phyloP scores from a whole-genome alignment of 2,329 filamentous ascomycete genomes.

The Emergomyces pasteurianus region DNA sequence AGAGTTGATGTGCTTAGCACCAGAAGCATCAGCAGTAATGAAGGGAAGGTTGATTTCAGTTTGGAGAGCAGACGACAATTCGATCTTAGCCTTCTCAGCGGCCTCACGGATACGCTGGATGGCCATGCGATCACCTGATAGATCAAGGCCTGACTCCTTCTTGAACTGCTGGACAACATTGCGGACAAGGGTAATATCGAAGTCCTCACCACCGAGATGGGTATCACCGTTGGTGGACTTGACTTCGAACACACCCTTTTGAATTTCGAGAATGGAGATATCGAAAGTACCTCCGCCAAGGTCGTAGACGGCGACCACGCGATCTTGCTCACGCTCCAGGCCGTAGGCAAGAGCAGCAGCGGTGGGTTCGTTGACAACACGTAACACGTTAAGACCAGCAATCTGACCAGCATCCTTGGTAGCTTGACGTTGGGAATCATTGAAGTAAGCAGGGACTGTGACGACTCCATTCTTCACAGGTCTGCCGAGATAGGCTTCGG shows the following conservation, averaged over 20 bases:
- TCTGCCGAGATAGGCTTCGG: conserved; percentile 84
- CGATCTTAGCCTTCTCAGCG: conserved; percentile 98
- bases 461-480: conserved; percentile 91
- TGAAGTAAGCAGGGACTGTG: conserved; percentile 96
- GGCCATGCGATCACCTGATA: conserved; percentile 88
- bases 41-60: conserved; percentile 98
- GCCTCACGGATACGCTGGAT: conserved; percentile 98
- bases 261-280: conserved; percentile 95
- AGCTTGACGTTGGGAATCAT: conserved; percentile 93
- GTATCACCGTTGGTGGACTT: conserved; percentile 99
- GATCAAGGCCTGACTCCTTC: conserved; percentile 84
- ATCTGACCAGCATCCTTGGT: conserved; percentile 98
- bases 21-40: conserved; percentile 91
- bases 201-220: conserved; percentile 95
- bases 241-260: conserved; percentile 96
- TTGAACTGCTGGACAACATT: conserved; percentile 93
- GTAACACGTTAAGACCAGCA: conserved; percentile 86
- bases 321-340: conserved; percentile 86
- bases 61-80: conserved; percentile 86
- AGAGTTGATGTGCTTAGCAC: conserved; percentile 95
- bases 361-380: conserved; percentile 96
- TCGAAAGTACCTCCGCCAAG: conserved; percentile 97
- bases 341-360: conserved; percentile 92
- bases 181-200: conserved; percentile 87
- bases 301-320: conserved; percentile 91